Conservation (phyloP, 2,329 filamentous ascomycete species). For the Ophiostoma australiae region DNA sequence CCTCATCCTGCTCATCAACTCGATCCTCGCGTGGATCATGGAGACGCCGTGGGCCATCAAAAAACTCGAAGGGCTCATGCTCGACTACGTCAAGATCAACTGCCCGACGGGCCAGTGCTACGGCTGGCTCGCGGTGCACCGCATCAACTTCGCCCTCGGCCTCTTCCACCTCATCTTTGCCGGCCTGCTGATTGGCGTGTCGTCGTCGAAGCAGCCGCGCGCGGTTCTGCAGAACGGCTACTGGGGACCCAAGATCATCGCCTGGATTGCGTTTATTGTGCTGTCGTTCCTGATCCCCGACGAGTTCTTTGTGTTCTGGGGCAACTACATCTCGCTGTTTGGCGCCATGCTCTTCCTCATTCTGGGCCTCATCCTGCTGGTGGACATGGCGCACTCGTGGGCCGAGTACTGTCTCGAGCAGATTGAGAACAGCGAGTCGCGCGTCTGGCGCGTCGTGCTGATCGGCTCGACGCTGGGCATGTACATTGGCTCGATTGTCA, state of each 20-base stretch:
- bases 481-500: constrained; percentile 84
- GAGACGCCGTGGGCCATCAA: constrained; percentile 98
- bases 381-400: constrained; percentile 95
- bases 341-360: constrained; percentile 91
- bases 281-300: constrained; percentile 95
- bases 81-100: constrained; percentile 94
- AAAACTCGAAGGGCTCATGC: constrained; percentile 83
- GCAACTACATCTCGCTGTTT: constrained; percentile 84
- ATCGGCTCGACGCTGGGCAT: constrained; percentile 91
- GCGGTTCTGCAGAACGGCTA: constrained; percentile 95
- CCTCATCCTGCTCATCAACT: constrained; percentile 91
- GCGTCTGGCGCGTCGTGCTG: constrained; percentile 76
- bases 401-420: constrained; percentile 92
- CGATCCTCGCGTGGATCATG: constrained; percentile 97
- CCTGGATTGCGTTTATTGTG: constrained; percentile 82
- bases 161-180: constrained; percentile 88
- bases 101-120: constrained; percentile 88
- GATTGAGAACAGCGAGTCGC: constrained; percentile 84
- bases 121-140: constrained; percentile 92
- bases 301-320: constrained; percentile 89
- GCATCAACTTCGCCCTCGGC: constrained; percentile 95
- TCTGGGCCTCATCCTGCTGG: constrained; percentile 83
- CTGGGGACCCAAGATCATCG: constrained; percentile 93
- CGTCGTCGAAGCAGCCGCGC: constrained; percentile 78
- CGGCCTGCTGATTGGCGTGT: constrained; percentile 77